A percentile compares a stretch with the other conserved stretches of the same genome.
phyloP scores from a whole-genome alignment of 2,329 filamentous ascomycete genomes.

The Exophiala lecanii-corni region DNA sequence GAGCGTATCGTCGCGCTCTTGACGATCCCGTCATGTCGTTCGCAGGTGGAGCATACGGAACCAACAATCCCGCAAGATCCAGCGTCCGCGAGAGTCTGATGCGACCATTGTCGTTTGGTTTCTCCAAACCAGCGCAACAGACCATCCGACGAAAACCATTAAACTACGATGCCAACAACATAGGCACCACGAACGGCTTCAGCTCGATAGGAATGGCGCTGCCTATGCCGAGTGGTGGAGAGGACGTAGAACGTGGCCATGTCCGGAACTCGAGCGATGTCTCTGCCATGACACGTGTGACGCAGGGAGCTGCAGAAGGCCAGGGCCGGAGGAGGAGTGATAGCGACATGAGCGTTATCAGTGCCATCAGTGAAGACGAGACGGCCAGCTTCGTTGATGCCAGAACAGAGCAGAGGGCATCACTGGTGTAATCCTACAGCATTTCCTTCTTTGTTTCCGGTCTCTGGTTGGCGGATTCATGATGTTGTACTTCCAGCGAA shows the following conservation, averaged over 20 bases:
- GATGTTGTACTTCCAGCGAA: too few relatives aligned
- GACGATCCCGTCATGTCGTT: slow-evolving; percentile 14
- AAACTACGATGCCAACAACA: slow-evolving; percentile 9
- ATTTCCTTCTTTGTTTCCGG: too few relatives aligned
- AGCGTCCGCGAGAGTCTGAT: slow-evolving; percentile 10
- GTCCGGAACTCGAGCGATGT: background rate
- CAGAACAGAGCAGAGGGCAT: background rate
- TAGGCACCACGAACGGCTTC: slow-evolving; percentile 5
- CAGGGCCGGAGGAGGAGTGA: background rate
- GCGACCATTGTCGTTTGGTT: slow-evolving; percentile 20
- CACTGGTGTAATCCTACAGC: too few relatives aligned
- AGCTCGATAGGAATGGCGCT: slow-evolving; percentile 19
- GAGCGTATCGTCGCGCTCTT: slow-evolving; percentile 18
- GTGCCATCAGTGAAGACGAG: background rate
- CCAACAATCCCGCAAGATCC: slow-evolving; percentile 6
- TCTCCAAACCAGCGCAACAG: slow-evolving; percentile 9
- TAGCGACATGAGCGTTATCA: background rate
- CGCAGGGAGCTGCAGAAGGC: background rate
- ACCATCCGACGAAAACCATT: slow-evolving; percentile 15
- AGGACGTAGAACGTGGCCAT: background rate
- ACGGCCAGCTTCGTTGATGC: background rate
- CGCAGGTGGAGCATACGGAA: background rate
- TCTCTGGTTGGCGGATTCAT: too few relatives aligned
- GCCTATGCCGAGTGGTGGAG: slow-evolving; percentile 2
- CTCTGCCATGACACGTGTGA: background rate